Percentiles rank a stretch among this genome's conserved stretches.
phyloP scores from a whole-genome alignment of 140 eudicot species.

The Anethum foeniculum region DNA sequence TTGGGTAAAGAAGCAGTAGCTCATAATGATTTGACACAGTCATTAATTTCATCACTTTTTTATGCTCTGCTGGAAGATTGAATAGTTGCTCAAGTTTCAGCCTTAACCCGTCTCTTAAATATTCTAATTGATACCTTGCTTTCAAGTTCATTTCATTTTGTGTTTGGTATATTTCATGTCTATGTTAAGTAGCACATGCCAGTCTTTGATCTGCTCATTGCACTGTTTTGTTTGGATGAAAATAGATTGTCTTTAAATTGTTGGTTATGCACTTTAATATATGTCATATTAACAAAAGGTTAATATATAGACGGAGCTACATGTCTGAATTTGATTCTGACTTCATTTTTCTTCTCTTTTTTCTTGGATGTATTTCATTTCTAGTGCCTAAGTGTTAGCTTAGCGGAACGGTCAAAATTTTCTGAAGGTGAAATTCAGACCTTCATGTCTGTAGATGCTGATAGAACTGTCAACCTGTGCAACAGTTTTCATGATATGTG shows the following conservation, averaged over 20 bases:
- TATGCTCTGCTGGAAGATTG: background rate
- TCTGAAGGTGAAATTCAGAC: constrained; percentile 96
- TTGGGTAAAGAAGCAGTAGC: background rate
- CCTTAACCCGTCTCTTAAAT: background rate
- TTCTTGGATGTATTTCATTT: constrained; percentile 15
- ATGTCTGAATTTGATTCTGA: background rate
- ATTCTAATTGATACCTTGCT: background rate
- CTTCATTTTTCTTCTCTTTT: background rate
- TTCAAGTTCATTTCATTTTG: background rate
- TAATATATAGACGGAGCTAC: background rate
- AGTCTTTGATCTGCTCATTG: background rate
- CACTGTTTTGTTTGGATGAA: background rate
- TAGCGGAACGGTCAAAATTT: constrained; percentile 69
- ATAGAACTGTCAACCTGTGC: constrained; percentile 76
- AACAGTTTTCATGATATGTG: constrained; percentile 96
- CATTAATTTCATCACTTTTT: background rate
- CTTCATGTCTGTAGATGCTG: constrained; percentile 95
- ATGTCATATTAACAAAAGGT: background rate
- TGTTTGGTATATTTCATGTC: background rate
- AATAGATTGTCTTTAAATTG: background rate
- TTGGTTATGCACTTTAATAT: background rate
- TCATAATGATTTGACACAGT: background rate
- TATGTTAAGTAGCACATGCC: background rate
- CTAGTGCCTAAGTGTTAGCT: constrained; percentile 74
- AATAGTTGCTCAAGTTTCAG: background rate